phyloP scores from a whole-genome alignment of 2,329 filamentous ascomycete genomes.

The Clonostachys rosea region DNA sequence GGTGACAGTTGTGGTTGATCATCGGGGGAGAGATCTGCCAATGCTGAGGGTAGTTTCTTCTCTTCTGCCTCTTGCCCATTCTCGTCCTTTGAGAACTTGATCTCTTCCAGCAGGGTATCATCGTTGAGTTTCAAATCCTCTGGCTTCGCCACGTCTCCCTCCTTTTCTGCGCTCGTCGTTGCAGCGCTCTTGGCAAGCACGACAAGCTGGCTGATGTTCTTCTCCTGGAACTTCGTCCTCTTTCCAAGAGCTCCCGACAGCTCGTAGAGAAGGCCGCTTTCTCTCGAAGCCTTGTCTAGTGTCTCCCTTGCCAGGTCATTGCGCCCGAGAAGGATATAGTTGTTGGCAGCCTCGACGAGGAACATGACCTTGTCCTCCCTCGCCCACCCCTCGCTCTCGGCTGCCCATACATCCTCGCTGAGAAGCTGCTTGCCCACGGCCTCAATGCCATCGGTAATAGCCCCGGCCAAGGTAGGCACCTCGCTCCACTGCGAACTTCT shows the following conservation, averaged over 20 bases:
- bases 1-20: slow-evolving; percentile 78
- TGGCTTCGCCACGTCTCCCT: slow-evolving; percentile 37
- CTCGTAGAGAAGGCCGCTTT: slow-evolving; percentile 73
- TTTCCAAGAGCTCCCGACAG: slow-evolving; percentile 86
- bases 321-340: slow-evolving; percentile 79
- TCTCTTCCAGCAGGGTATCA: slow-evolving; percentile 85
- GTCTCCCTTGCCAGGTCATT: slow-evolving; percentile 71
- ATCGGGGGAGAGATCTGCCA: slow-evolving; percentile 67
- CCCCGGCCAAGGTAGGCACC: slow-evolving; percentile 48
- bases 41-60: slow-evolving; percentile 47
- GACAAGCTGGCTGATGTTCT: slow-evolving; percentile 80
- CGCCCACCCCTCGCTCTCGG: slow-evolving; percentile 26
- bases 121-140: slow-evolving; percentile 78
- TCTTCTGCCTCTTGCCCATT: slow-evolving; percentile 27
- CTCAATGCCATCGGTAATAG: slow-evolving; percentile 35
- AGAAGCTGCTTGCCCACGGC: slow-evolving; percentile 33
- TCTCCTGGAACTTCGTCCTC: slow-evolving; percentile 74
- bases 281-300: slow-evolving; percentile 60
- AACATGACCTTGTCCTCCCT: slow-evolving; percentile 60
- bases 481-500: slow-evolving; percentile 56
- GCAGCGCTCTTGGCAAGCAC: slow-evolving; percentile 76
- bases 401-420: slow-evolving; percentile 28
- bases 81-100: slow-evolving; percentile 65
- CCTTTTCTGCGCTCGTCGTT: slow-evolving; percentile 5
- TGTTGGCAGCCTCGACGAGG: slow-evolving; percentile 75